Evolutionary conservation across 805 yeast species (phyloP).

Genomic region (Metschnikowia hibisci): DNA sequence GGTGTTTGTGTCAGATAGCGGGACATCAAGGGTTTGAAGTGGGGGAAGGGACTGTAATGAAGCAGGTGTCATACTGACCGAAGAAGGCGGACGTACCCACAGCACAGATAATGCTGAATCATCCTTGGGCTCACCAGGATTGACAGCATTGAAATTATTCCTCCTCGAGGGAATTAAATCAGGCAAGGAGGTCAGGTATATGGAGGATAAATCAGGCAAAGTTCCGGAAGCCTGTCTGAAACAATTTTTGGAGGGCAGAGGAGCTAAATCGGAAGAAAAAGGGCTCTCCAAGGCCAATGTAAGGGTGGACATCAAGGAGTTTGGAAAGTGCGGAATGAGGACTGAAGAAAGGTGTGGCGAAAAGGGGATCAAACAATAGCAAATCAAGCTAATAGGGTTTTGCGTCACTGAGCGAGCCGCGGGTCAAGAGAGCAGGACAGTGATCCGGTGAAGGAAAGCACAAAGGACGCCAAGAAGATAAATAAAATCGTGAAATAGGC

Average conservation of each 20-base stretch:
- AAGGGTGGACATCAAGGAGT: slow-evolving; percentile 14
- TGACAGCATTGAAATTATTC: not conserved
- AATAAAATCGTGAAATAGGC: not conserved
- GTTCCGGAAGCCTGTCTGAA: slow-evolving; percentile 4
- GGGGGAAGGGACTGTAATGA: not conserved
- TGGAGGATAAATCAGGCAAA: slow-evolving; percentile 1
- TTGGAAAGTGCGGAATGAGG: not conserved
- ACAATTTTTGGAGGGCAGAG: not conserved
- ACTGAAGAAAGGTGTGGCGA: not conserved
- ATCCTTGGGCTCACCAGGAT: slow-evolving; percentile 5
- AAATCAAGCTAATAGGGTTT: not conserved
- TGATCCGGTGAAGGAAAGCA: not conserved
- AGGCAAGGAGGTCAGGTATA: slow-evolving; percentile 4
- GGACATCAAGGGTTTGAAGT: not conserved
- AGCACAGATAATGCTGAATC: slow-evolving; percentile 6
- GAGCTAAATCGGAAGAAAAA: slow-evolving; percentile 12
- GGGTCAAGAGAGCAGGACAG: not conserved
- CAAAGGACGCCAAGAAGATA: too few relatives aligned
- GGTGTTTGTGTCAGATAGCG: too few relatives aligned
- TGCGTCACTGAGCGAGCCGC: slow-evolving; percentile 1
- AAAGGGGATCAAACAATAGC: not conserved
- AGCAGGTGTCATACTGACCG: not conserved
- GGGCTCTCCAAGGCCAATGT: slow-evolving; percentile 16
- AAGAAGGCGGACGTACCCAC: slow-evolving; percentile 8
- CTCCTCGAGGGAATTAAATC: not conserved